A percentile compares a stretch with the other conserved stretches of the same genome.
phyloP scores from a whole-genome alignment of 140 eudicot genomes.

The Senecio squalidus region DNA sequence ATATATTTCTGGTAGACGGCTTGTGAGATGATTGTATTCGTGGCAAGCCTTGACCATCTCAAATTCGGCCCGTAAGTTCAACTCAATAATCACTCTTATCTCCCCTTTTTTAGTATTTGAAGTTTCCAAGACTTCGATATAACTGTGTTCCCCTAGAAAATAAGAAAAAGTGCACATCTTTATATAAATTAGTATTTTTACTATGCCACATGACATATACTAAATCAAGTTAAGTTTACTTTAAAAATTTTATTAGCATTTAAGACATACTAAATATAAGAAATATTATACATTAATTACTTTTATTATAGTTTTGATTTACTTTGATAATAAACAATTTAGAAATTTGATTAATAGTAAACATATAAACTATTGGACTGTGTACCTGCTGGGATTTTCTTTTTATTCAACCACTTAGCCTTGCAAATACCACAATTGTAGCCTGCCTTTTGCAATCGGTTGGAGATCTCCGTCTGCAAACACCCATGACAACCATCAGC shows the following conservation, averaged over 20 bases:
- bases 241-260: too few species aligned
- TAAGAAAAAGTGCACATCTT: not conserved
- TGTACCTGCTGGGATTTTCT: conserved; percentile 55
- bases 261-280: too few species aligned
- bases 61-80: conserved; percentile 54
- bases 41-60: conserved; percentile 51
- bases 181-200: not conserved
- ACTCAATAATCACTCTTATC: conserved; percentile 45
- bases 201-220: too few species aligned
- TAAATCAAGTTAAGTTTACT: too few species aligned
- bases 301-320: too few species aligned
- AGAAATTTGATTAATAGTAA: not conserved
- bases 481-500: conserved; percentile 44
- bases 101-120: conserved; percentile 35
- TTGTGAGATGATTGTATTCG: conserved; percentile 42
- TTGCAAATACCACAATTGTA: conserved; percentile 50
- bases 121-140: conserved; percentile 47
- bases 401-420: conserved; percentile 55
- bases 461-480: conserved; percentile 25
- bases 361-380: not conserved
- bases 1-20: conserved; percentile 42
- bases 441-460: conserved; percentile 35
- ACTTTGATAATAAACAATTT: not conserved
- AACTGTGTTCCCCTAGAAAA: conserved; percentile 54
- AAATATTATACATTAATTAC: too few species aligned